Base-by-base conservation (phyloP, 371 early-diverging fungal genomes). In the Mucor racemosus region DNA sequence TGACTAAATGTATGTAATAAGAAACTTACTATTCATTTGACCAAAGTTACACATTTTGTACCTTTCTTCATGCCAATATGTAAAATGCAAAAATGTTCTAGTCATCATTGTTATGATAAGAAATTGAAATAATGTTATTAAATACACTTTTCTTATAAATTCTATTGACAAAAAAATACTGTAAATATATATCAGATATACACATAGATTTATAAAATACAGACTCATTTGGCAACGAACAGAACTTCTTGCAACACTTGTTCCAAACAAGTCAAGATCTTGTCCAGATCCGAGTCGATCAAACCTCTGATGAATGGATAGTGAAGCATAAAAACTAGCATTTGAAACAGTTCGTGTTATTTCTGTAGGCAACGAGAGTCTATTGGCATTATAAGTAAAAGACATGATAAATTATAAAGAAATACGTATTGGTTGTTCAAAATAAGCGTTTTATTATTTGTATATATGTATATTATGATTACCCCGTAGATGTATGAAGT, bases 261-360 rank as follows among this genome's bases (percentile, higher is more conserved):
- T 72, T 36, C 81, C 81, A 54, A 81, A 77, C 13, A 81, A 58
- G 59, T 78, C 77, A 31, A 76, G 65, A 34, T 77, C 81, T 59
- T 75, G 71, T 7, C 74, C 76, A n/a, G 78, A 78, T 13, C 76
- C 74, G 7, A 64, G 62, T 14, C 76, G 57, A 14, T 76, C 76
- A 59, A 76, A 65, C 5, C 65, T 35, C 63, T 59, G 60, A 35
- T 58, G 50, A 15, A 69, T 58, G 26, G 68, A 60, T 9, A 65
- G 11, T 1, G 65, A 65, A 5, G 42, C 56, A n/a, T 64, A 64
- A 15, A 67, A 54, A 44, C 55, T 71, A 9, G 54, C 39, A 17
- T 55, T 50, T 31, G 66, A 55, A 26, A 55, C 8, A 26, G 62
- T 35, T 8, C 58, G 62, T 46, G 58, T 39, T 4, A 65, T 17